Evolutionary conservation across 106 monocot genomes (phyloP), one percentile per base, ranked within the genome.

Genomic region (Apostasia ramifera): DNA sequence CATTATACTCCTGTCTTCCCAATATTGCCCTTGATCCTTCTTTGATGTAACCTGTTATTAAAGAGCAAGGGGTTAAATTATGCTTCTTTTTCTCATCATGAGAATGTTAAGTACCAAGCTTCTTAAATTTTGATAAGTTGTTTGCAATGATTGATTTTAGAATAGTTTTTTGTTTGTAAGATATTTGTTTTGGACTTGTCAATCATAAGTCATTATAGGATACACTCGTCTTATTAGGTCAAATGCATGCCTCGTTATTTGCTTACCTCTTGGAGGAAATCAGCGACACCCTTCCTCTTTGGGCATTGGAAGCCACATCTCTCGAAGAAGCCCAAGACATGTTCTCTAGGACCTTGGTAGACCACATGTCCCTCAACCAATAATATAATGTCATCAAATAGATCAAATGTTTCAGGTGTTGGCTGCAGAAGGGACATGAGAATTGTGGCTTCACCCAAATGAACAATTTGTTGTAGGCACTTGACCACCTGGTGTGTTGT

Each of bases 1-100:
- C 2, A 80, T 80, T 15, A 47, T 69, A 1, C 40, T 60, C 61
- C 12, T 58, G 71, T 79, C 75, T 44, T 53, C 69, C 92, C 88
- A 92, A 74, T 88, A 88, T 62, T 92, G 92, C 57, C 81, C 80
- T 61, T 92, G 91, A 66, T 91, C 91, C 68, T 91, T 91, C 46
- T 55, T 69, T 6, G 91, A 92, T 6, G 82, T 84, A 44, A 91
- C 90, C 84, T 85, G 71, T 51, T 49, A 26, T 26, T 26, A 26
- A 26, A 26, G 26, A 26, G 37, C n/a, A 2, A 43, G 2, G 45
- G 2, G 37, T 57, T 45, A 26, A 26, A 26, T 26, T 26, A 26
- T 26, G 26, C 26, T 26, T 26, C 26, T 26, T 26, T 26, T 26
- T 26, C 26, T 26, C 26, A 26, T 26, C 26, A 26, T 26, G 26